Evolutionary conservation across 148 eudicot genomes (phyloP), one percentile per base, ranked within the genome.

Genomic region (Silene conica): DNA sequence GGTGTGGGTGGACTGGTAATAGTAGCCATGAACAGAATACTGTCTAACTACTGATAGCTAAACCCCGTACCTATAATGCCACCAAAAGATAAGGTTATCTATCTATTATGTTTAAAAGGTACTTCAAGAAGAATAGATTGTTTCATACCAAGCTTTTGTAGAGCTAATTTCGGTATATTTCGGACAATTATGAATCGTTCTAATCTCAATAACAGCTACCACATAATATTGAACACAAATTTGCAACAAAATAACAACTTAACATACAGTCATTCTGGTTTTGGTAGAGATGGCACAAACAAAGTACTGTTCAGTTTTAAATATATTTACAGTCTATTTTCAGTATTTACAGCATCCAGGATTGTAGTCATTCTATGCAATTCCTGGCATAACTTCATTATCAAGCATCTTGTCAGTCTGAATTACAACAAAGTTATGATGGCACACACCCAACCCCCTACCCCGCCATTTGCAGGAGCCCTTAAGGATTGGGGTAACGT

Each of bases 11-110:
- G 78, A 71, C 54, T 18, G 19, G 41, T 14, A 28, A 71, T 60
- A 70, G 66, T 38, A 16, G 75, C 78, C 82, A 79, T 79, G 52
- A 57, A 14, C 31, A 63, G 66, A 31, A 25, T 60, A 28, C 26
- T 61, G 65, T 61, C 65, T 22, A 50, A 23, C 5, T 25, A 61
- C 16, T 22, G 16, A 22, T 25, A 11, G 19, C 31, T 67, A 34
- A 45, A 63, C 22, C 20, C 63, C 20, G 13, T 19, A 50, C 77
- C 70, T 64, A 25, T 7, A 14, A 26, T 14, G 18, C 58, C 43
- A 69, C 10, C 72, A 69, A 23, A 23, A 23, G 54, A 22, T 8
- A 13, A 50, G 7, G 21, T 6, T 23, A 69, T 25, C 20, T 23
- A 69, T 25, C 20, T 16, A 15, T 6, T n/a, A 65, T n/a, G 69